Conservation (phyloP, 257 asterid species). For the Solanum paucissectum region DNA sequence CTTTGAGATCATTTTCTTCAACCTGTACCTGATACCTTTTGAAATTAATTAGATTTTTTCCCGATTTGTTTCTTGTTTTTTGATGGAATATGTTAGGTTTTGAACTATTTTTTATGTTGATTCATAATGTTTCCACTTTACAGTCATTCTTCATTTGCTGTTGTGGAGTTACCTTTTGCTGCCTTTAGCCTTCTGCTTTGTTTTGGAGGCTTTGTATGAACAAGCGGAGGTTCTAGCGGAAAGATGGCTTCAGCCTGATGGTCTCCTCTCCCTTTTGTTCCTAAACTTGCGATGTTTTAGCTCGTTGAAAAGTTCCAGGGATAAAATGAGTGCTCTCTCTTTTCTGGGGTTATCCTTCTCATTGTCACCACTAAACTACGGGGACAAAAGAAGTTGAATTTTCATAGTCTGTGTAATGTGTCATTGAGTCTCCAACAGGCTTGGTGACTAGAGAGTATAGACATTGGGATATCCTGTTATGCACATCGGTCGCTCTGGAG, state of each 20-base stretch:
- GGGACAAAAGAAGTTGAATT: neutral
- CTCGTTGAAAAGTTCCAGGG: neutral
- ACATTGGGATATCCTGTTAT: neutral
- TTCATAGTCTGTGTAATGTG: neutral
- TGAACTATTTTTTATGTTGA: neutral
- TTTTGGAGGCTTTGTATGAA: neutral
- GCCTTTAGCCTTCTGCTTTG: neutral
- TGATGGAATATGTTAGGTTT: neutral
- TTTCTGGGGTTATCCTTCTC: neutral
- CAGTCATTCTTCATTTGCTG: neutral
- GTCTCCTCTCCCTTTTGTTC: neutral
- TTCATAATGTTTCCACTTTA: neutral
- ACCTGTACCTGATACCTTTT: neutral
- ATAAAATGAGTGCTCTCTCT: neutral
- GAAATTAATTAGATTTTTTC: neutral
- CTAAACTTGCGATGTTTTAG: neutral
- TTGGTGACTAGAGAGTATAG: neutral
- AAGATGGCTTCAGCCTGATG: neutral
- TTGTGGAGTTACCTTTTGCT: neutral
- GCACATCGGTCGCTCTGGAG: neutral
- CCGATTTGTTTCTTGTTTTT: neutral
- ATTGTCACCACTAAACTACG: neutral
- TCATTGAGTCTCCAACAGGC: neutral
- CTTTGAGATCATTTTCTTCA: conserved; percentile 2
- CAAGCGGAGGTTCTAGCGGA: neutral